A percentile compares a stretch with the other conserved stretches of the same genome.
Conservation (phyloP, 2,329 filamentous ascomycete genomes). For the Geosmithia morbida region DNA sequence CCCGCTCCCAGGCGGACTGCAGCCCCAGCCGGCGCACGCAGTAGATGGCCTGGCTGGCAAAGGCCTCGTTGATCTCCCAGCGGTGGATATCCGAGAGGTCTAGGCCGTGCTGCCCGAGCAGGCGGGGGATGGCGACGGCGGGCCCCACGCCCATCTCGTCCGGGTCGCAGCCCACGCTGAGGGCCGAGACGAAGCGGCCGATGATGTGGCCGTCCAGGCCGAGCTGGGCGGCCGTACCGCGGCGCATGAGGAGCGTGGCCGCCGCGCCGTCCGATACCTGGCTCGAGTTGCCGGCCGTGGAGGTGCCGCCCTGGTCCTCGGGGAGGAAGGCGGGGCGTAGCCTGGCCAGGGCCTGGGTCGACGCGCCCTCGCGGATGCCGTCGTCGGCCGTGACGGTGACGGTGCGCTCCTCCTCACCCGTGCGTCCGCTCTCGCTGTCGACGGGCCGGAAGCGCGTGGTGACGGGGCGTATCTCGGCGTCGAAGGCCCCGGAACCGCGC, state of each 20-base stretch:
- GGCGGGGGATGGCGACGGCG: slow-evolving; percentile 69
- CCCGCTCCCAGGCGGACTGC: slow-evolving; percentile 43
- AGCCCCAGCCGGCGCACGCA: slow-evolving; percentile 58
- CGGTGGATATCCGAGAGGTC: slow-evolving; percentile 55
- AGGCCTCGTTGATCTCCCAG: slow-evolving; percentile 90
- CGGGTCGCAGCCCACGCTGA: slow-evolving; percentile 64
- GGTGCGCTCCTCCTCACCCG: slow-evolving; percentile 35
- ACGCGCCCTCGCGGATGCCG: slow-evolving; percentile 59
- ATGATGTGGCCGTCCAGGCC: slow-evolving; percentile 58
- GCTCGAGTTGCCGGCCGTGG: slow-evolving; percentile 74
- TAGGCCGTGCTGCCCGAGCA: slow-evolving; percentile 57
- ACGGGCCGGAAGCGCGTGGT: slow-evolving; percentile 52
- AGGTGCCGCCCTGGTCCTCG: slow-evolving; percentile 39
- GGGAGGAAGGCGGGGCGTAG: slow-evolving; percentile 77
- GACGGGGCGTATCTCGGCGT: slow-evolving; percentile 68
- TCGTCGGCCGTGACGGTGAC: slow-evolving; percentile 68
- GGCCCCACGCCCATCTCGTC: slow-evolving; percentile 94
- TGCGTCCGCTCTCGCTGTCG: slow-evolving; percentile 42
- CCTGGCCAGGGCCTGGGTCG: slow-evolving; percentile 54
- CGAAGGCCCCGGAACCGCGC: slow-evolving; percentile 54
- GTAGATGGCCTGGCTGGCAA: slow-evolving; percentile 53
- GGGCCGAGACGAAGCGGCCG: slow-evolving; percentile 68
- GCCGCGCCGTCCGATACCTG: slow-evolving; percentile 86
- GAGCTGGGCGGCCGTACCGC: slow-evolving; percentile 62
- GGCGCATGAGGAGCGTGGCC: slow-evolving; percentile 69